Conservation (phyloP, 148 eudicot species). For the Rhododendron williamsianum region DNA sequence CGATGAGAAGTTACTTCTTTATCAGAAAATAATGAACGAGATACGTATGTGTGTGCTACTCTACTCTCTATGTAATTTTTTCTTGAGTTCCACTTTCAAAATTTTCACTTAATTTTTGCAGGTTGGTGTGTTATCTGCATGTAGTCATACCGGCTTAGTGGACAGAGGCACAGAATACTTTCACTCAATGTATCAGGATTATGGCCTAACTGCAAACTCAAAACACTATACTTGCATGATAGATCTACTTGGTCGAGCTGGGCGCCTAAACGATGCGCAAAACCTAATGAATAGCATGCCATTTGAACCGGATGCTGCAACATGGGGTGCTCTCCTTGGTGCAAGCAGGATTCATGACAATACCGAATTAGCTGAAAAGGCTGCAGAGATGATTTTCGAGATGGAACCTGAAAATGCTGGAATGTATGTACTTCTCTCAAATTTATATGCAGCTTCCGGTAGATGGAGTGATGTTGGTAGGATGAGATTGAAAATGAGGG, state of each 20-base stretch:
- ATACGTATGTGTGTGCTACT: neutral
- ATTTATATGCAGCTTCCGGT: conserved; percentile 42
- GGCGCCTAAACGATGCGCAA: conserved; percentile 37
- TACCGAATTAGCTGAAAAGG: conserved; percentile 39
- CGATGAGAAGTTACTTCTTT: neutral
- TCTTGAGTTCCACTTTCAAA: neutral
- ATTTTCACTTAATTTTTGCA: conserved; percentile 8
- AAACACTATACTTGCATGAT: conserved; percentile 47
- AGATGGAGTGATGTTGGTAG: conserved; percentile 39
- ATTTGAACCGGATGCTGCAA: conserved; percentile 43
- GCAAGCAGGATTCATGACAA: conserved; percentile 42
- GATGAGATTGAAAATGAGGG: conserved; percentile 42
- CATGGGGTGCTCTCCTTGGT: conserved; percentile 52
- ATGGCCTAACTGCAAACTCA: conserved; percentile 32
- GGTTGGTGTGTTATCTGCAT: conserved; percentile 47
- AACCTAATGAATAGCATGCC: conserved; percentile 36
- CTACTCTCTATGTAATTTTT: neutral
- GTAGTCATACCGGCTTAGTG: conserved; percentile 42
- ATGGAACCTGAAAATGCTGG: conserved; percentile 45
- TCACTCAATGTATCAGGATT: conserved; percentile 27
- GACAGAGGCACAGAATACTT: conserved; percentile 41
- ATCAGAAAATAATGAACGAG: neutral
- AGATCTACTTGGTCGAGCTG: conserved; percentile 46
- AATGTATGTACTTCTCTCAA: conserved; percentile 46
- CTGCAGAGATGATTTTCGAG: conserved; percentile 38